These are phyloP conservation scores for Cladosporium sp. DNA, from an alignment of 2,329 filamentous ascomycete species.

Conservation along the genomic window DNA sequence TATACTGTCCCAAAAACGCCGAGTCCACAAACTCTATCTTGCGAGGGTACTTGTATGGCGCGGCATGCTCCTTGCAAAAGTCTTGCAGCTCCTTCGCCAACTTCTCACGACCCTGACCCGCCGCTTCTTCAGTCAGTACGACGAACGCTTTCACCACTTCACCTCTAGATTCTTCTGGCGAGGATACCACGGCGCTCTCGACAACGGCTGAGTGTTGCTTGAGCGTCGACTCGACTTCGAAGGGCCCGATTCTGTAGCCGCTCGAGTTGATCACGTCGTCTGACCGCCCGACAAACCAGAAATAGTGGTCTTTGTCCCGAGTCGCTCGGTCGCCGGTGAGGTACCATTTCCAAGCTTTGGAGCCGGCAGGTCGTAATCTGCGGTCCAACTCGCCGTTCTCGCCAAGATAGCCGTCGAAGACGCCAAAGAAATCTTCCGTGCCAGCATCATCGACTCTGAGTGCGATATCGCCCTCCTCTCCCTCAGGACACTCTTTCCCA, in stretches of 20 bases:
- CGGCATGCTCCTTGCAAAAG: conserved; percentile 38
- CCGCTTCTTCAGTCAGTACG: conserved; percentile 30
- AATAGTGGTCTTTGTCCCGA: conserved; percentile 94
- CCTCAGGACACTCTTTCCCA: conserved; percentile 26
- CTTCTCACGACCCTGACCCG: conserved; percentile 15
- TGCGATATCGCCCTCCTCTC: conserved; percentile 37
- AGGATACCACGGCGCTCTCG: conserved; percentile 39
- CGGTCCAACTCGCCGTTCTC: conserved; percentile 24
- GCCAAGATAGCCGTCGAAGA: conserved; percentile 28
- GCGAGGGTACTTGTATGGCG: conserved; percentile 41
- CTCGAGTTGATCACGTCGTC: conserved; percentile 61
- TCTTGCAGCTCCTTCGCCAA: conserved; percentile 36
- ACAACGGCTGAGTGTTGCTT: conserved; percentile 38
- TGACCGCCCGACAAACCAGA: conserved; percentile 97
- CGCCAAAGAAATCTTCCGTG: conserved; percentile 23
- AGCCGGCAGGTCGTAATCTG: conserved; percentile 12
- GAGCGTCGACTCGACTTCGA: conserved; percentile 40
- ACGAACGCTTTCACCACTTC: conserved; percentile 42
- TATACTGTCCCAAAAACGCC: conserved; percentile 31
- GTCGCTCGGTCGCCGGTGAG: conserved; percentile 63
- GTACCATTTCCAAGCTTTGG: conserved; percentile 25
- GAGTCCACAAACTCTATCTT: conserved; percentile 38
- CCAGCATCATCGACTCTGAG: conserved; percentile 21
- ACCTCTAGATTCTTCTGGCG: conserved; percentile 34
- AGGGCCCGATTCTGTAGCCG: conserved; percentile 39